phyloP scores from a whole-genome alignment of 805 yeast genomes.

The Tanozyma kutaoensis region DNA sequence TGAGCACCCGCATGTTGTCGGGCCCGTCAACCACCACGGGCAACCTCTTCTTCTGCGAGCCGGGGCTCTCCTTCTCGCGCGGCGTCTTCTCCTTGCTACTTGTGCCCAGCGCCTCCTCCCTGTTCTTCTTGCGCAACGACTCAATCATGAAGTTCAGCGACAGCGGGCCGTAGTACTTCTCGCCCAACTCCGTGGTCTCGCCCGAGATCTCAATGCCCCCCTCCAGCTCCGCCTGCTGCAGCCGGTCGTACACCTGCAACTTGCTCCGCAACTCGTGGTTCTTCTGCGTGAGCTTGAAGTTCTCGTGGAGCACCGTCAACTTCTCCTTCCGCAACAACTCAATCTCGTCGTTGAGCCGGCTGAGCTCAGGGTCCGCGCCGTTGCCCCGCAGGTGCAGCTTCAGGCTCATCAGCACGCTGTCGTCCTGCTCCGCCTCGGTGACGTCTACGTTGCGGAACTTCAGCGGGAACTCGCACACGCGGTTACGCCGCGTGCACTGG shows the following conservation, averaged over 20 bases:
- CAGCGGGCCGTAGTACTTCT: constrained; percentile 38
- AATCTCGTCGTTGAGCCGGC: constrained; percentile 5
- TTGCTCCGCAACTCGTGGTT: background rate
- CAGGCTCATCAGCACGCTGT: no score
- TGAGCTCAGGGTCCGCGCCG: no score
- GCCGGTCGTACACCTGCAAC: background rate
- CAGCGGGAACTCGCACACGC: constrained; percentile 7
- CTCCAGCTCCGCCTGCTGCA: constrained; percentile 1
- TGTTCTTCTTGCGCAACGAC: constrained; percentile 10
- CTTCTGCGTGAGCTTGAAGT: constrained; percentile 6
- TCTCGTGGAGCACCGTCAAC: constrained; percentile 7
- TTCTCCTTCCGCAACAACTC: constrained; percentile 10
- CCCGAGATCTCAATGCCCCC: constrained; percentile 12
- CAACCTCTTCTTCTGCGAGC: constrained; percentile 18
- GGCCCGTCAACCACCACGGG: constrained; percentile 11
- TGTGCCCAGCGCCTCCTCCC: background rate
- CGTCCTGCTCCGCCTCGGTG: background rate
- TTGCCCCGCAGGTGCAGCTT: no score
- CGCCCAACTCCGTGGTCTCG: constrained; percentile 25
- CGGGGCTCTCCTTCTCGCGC: background rate
- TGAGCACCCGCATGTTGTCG: constrained; percentile 18
- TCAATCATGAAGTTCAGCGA: constrained; percentile 36
- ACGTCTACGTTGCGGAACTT: constrained; percentile 5
- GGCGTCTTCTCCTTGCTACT: constrained; percentile 1
- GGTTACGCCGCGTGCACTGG: constrained; percentile 4